Base-by-base conservation (phyloP, 352 stramenopile species). In the Phytophthora pluvialis region DNA sequence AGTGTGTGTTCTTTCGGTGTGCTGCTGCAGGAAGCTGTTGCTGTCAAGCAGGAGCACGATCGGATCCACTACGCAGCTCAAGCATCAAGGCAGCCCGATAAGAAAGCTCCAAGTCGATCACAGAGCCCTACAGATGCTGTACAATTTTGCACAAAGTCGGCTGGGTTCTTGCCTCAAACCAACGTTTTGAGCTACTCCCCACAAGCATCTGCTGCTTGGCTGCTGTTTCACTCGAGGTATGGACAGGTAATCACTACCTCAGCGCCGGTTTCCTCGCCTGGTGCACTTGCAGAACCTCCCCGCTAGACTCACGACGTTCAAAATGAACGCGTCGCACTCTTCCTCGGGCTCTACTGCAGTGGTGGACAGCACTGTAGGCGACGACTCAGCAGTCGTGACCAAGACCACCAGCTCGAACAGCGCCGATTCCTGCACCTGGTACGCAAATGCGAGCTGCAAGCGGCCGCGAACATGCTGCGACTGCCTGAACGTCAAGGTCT, bases 401-500 rank as follows among this genome's bases (percentile, higher is more conserved):
- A 77, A 80, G 51, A 70, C 35, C 26, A 29, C 36, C 21, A 78
- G 64, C 40, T 65, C 48, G 1, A 70, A 67, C 43, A 38, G 46
- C 4, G 56, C 32, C 0, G 66, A 81, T 42, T 72, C 70, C 28
- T 81, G 73, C 46, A 72, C 40, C 48, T 81, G 73, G 73, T 78
- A 81, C 38, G 59, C 62, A 0, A 46, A 69, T 45, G 13, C 26
- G 16, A 44, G 47, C 28, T 81, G 73, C 52, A 62, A 39, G 36
- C 49, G 81, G 32, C 81, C 78, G 10, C 77, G 78, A 38, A 78
- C 70, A 21, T 90, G 81, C 65, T 78, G 72, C 64, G 75, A 88
- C 64, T 90, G 81, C 43, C 67, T 90, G 1, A 90, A 90, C 47
- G 64, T 72, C 32, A 42, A 70, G 26, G 38, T 70, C 29, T 38